A percentile compares a stretch with the other conserved stretches of the same genome.
Evolutionary conservation across 2,329 filamentous ascomycete genomes (phyloP).

Genomic region (Nemania sp.): DNA sequence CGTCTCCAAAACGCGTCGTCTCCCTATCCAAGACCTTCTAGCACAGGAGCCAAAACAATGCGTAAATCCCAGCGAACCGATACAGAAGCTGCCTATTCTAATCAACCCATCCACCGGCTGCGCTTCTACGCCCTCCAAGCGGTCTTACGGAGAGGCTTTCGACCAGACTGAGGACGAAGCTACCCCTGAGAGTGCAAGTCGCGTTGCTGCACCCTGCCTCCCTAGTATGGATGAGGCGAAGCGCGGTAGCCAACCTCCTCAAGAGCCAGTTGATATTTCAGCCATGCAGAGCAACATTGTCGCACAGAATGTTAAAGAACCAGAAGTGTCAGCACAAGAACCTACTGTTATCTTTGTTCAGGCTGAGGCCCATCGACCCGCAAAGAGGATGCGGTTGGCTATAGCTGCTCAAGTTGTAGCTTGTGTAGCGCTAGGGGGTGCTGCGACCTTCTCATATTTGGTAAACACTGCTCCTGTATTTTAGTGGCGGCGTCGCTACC

Average conservation of each 20-base stretch:
- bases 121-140: constrained; percentile 37
- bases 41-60: constrained; percentile 43
- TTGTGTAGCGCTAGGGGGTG: constrained; percentile 49
- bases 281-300: neutral
- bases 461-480: constrained; percentile 47
- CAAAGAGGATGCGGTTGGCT: constrained; percentile 49
- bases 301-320: neutral
- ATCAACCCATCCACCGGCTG: neutral
- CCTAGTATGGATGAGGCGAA: neutral
- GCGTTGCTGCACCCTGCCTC: neutral
- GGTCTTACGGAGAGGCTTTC: constrained; percentile 47
- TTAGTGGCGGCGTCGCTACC: constrained; percentile 13
- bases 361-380: constrained; percentile 37
- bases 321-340: neutral
- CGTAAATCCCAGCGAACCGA: neutral
- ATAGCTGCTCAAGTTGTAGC: constrained; percentile 45
- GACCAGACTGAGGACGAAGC: constrained; percentile 4
- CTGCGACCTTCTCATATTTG: constrained; percentile 48
- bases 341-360: constrained; percentile 17
- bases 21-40: constrained; percentile 49
- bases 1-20: constrained; percentile 38
- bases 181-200: neutral
- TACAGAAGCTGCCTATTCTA: neutral
- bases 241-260: neutral
- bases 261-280: neutral